Evolutionary conservation across 2,329 filamentous ascomycete genomes (phyloP).

Genomic region (Epichloe gansuensis): DNA sequence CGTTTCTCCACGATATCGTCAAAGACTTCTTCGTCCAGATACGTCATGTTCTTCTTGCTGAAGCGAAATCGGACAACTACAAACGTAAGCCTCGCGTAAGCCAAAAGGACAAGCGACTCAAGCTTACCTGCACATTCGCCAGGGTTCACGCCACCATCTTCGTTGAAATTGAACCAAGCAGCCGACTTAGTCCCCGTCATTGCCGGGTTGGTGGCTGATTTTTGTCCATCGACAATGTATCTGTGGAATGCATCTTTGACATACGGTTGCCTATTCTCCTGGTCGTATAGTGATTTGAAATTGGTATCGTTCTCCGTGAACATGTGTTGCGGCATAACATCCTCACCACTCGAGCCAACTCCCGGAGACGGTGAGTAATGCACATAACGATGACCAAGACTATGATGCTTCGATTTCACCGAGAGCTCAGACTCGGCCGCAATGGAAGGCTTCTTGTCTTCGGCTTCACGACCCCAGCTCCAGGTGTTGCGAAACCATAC

Average conservation of each 20-base stretch:
- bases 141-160: slow-evolving; percentile 73
- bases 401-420: slow-evolving; percentile 65
- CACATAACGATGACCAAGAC: slow-evolving; percentile 70
- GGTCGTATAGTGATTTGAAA: slow-evolving; percentile 60
- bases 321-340: slow-evolving; percentile 72
- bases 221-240: slow-evolving; percentile 70
- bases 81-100: not conserved
- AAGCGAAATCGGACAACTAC: slow-evolving; percentile 81
- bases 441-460: slow-evolving; percentile 70
- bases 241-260: slow-evolving; percentile 95
- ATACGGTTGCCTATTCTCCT: slow-evolving; percentile 67
- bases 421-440: slow-evolving; percentile 50
- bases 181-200: slow-evolving; percentile 75
- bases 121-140: slow-evolving; percentile 75
- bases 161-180: slow-evolving; percentile 86
- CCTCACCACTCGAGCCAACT: slow-evolving; percentile 61
- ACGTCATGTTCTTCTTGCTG: slow-evolving; percentile 60
- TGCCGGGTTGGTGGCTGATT: slow-evolving; percentile 68
- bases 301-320: slow-evolving; percentile 98
- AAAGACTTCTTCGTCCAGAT: slow-evolving; percentile 84
- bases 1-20: slow-evolving; percentile 82
- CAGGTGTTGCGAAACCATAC: slow-evolving; percentile 97
- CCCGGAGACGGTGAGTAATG: slow-evolving; percentile 84
- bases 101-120: not conserved
- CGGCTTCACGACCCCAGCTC: slow-evolving; percentile 75